Conservation (phyloP, 352 stramenopile genomes). For the Pythium guiyangense region DNA sequence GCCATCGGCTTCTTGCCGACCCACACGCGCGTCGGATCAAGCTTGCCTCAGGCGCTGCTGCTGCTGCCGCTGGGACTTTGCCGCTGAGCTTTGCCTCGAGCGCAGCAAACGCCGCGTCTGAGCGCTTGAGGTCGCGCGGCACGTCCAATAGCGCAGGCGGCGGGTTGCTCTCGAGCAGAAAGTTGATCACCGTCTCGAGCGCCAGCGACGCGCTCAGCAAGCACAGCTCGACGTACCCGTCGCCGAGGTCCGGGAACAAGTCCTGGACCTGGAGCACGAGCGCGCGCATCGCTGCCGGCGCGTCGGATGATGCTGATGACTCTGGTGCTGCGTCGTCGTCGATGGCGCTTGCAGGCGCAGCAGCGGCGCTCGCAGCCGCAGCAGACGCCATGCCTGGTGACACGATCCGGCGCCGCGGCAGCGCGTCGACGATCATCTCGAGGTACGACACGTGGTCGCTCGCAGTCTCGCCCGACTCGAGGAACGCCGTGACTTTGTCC, state of each 20-base stretch:
- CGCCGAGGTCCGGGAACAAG: constrained; percentile 52
- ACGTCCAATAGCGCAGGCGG: constrained; percentile 30
- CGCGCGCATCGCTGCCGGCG: constrained; percentile 14
- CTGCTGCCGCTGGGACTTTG: constrained; percentile 1
- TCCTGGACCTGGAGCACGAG: constrained; percentile 55
- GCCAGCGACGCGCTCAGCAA: constrained; percentile 38
- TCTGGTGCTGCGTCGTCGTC: constrained; percentile 6
- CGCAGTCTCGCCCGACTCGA: constrained; percentile 49
- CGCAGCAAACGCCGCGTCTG: constrained; percentile 22
- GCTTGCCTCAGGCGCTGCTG: constrained; percentile 20
- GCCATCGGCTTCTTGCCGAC: constrained; percentile 60
- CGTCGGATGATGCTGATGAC: not conserved
- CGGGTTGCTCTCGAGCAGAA: constrained; percentile 47
- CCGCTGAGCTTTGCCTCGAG: constrained; percentile 26
- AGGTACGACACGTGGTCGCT: constrained; percentile 64
- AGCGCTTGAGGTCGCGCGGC: constrained; percentile 21
- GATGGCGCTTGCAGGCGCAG: not conserved
- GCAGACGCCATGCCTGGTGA: constrained; percentile 1
- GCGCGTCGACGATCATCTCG: constrained; percentile 57
- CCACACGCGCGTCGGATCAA: constrained; percentile 48
- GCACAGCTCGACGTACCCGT: constrained; percentile 60
- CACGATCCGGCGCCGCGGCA: constrained; percentile 41
- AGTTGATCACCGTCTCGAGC: constrained; percentile 55
- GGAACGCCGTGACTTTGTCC: constrained; percentile 44
- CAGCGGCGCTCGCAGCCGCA: no score